Base-by-base conservation (phyloP, 2,329 filamentous ascomycete genomes). In the Dactylellina leptospora region DNA sequence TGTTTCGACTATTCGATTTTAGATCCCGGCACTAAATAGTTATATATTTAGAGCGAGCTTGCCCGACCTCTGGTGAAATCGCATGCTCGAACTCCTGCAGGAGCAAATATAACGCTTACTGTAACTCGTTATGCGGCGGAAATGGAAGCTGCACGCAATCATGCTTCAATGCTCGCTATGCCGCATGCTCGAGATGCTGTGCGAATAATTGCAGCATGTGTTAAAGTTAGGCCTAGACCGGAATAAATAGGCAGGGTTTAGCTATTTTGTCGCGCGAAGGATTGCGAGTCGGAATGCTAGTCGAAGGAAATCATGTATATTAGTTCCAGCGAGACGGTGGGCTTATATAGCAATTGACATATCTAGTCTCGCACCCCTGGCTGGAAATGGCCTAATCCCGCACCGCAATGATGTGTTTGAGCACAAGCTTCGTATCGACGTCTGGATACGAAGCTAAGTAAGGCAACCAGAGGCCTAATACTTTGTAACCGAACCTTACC, bases 91-190 rank as follows among this genome's bases (percentile, higher is more conserved):
- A 10, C 20, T 16, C 13, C 0, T 63, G 60, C 20, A n/a, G 23
- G 5, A 11, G 5, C 2, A 25, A 48, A 23, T 25, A 25, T 27
- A 22, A 1, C 6, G 36, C 25, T 9, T 45, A 28, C 3, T 28
- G 48, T 20, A 54, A 30, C 45, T 16, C 0, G 16, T 9, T 27
- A 36, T 63, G 59, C 48, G 8, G 42, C 9, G 38, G 36, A 1
- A 63, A 42, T 27, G 38, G 48, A 3, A 63, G 60, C 60, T 63
- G 60, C 36, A 4, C 18, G n/a, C n/a, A n/a, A 16, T 16, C 60
- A 5, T 16, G n/a, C 5, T 63, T n/a, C n/a, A n/a, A n/a, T n/a
- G 23, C 18, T 33, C 55, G 60, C 60, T 63, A 50, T 23, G 13
- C 6, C 6, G 40, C 18, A n/a, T n/a, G n/a, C n/a, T n/a, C n/a